These are phyloP conservation scores for Irpex sp. DNA, from an alignment of 1,284 basidiomycete genomes.

Conservation along the genomic window DNA sequence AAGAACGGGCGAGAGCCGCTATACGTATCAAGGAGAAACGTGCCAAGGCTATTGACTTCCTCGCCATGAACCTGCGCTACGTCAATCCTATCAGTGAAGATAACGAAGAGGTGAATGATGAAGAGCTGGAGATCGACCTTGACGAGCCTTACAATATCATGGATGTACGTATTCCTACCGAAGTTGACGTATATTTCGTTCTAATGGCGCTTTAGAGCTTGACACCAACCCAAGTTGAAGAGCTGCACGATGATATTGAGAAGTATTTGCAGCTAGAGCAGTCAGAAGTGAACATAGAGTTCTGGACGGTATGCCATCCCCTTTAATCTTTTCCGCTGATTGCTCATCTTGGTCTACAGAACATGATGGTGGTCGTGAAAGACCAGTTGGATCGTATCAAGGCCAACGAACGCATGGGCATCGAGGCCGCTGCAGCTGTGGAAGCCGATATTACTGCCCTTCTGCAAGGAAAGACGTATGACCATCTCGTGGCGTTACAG, in stretches of 20 bases:
- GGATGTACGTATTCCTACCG: slow-evolving; percentile 52
- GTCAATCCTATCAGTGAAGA: slow-evolving; percentile 58
- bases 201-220: slow-evolving; percentile 58
- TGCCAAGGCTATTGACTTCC: slow-evolving; percentile 92
- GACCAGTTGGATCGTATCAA: slow-evolving; percentile 82
- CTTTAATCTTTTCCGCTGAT: too few relatives aligned
- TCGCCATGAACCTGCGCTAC: slow-evolving; percentile 90
- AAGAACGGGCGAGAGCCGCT: slow-evolving; percentile 84
- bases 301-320: slow-evolving; percentile 99
- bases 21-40: slow-evolving; percentile 95
- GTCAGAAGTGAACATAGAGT: slow-evolving; percentile 85
- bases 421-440: slow-evolving; percentile 69
- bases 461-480: slow-evolving; percentile 75
- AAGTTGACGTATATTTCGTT: background rate
- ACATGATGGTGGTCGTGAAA: slow-evolving; percentile 96
- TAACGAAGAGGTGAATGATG: slow-evolving; percentile 59
- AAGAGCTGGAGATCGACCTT: slow-evolving; percentile 93
- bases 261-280: slow-evolving; percentile 87
- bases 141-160: slow-evolving; percentile 98
- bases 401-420: slow-evolving; percentile 50
- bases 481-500: slow-evolving; percentile 81
- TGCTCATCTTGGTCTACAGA: slow-evolving; percentile 36
- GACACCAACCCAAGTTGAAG: slow-evolving; percentile 82
- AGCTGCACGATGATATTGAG: slow-evolving; percentile 92
- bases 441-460: slow-evolving; percentile 76